Evolutionary conservation across 176 grass and related monocot genomes (phyloP).

Genomic region (Oryza officinalis): DNA sequence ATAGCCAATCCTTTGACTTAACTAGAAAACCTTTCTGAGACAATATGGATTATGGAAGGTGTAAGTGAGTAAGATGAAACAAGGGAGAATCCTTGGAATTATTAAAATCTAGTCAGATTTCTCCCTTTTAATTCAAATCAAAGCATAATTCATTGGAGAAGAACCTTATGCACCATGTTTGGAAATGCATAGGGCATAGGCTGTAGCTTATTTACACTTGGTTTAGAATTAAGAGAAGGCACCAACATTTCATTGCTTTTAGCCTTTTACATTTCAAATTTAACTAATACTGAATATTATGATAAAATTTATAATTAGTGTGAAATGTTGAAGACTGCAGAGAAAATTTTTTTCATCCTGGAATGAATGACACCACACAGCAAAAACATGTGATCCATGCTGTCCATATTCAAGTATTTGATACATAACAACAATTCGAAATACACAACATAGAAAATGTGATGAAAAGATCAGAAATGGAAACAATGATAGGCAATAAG

Average conservation of each 20-base stretch:
- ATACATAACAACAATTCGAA: not conserved
- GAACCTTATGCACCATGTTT: not conserved
- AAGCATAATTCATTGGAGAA: not conserved
- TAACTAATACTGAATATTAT: not conserved
- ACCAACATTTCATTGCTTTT: not conserved
- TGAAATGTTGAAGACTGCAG: not conserved
- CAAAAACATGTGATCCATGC: conserved; percentile 13
- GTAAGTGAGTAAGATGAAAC: not conserved
- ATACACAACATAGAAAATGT: not conserved
- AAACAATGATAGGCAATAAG: not conserved
- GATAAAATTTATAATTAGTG: not conserved
- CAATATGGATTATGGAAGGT: not conserved
- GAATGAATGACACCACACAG: not conserved
- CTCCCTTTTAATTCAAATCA: not conserved
- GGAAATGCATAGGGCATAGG: not conserved
- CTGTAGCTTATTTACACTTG: not conserved
- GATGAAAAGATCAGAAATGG: too few species aligned
- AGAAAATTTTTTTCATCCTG: not conserved
- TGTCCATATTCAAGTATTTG: not conserved
- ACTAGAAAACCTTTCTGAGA: not conserved
- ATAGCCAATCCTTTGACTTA: conserved; percentile 7
- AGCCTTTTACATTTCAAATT: not conserved
- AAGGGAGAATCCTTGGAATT: not conserved
- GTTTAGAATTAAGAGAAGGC: not conserved
- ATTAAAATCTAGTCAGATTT: not conserved